Evolutionary conservation across 352 stramenopile genomes (phyloP).

Genomic region (Phytopythium montanum): DNA sequence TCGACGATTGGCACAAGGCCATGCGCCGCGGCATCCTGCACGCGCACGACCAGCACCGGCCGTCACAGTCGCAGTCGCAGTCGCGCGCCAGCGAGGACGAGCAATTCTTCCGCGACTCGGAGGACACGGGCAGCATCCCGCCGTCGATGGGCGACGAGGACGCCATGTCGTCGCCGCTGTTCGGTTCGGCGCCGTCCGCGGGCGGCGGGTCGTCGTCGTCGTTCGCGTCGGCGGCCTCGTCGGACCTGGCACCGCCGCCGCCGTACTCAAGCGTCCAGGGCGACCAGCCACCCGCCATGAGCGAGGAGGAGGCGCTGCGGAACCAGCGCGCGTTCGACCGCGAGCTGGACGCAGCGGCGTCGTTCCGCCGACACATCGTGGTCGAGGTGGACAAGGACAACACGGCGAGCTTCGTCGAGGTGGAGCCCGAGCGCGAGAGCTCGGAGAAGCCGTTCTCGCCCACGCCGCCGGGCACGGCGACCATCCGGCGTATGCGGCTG

Average conservation of each 20-base stretch:
- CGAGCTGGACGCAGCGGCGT: conserved; percentile 30
- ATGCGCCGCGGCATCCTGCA: conserved; percentile 41
- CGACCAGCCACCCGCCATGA: neutral
- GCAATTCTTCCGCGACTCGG: conserved; percentile 9
- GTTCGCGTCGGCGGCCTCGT: conserved; percentile 1
- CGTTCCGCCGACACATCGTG: conserved; percentile 62
- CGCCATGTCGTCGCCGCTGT: conserved; percentile 26
- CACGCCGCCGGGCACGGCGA: conserved; percentile 47
- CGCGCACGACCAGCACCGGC: conserved; percentile 25
- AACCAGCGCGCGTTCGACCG: conserved; percentile 9
- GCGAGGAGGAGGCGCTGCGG: conserved; percentile 8
- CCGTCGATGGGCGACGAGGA: conserved; percentile 17
- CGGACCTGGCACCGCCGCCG: conserved; percentile 8
- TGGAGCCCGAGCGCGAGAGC: conserved; percentile 29
- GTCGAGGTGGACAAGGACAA: conserved; percentile 56
- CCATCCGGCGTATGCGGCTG: conserved; percentile 69
- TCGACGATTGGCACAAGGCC: conserved; percentile 70
- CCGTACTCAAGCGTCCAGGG: conserved; percentile 14
- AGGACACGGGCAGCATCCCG: conserved; percentile 2
- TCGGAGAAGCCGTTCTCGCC: conserved; percentile 63
- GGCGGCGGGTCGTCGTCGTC: conserved; percentile 10
- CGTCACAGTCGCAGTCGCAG: conserved; percentile 19
- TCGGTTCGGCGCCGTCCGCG: conserved; percentile 14
- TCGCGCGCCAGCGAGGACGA: conserved; percentile 20
- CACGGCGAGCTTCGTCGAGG: conserved; percentile 63